Conservation (phyloP, 78 protist genomes). For the Cavenderia fasciculata region DNA sequence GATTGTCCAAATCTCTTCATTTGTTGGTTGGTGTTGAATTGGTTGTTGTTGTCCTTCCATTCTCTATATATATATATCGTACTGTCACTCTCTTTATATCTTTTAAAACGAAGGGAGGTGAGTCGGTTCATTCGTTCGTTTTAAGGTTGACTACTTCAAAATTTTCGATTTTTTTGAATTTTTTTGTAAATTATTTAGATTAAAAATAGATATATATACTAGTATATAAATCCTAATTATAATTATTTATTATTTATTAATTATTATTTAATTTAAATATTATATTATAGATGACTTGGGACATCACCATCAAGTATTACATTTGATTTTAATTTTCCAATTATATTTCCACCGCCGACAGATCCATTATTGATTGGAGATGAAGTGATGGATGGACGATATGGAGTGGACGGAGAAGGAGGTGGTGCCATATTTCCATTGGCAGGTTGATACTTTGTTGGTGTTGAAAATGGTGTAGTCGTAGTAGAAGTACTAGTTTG, state of each 20-base stretch:
- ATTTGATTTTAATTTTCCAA: conserved; percentile 17
- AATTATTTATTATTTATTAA: not conserved
- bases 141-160: no score
- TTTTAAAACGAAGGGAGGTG: no score
- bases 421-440: conserved; percentile 3
- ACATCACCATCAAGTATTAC: conserved; percentile 70
- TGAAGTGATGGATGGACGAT: not conserved
- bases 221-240: not conserved
- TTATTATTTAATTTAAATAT: no score
- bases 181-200: no score
- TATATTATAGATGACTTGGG: not conserved
- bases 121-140: no score
- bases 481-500: not conserved
- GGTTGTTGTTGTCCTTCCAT: conserved; percentile 7
- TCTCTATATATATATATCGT: no score
- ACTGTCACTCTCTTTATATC: no score
- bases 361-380: conserved; percentile 14
- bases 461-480: conserved; percentile 64
- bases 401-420: conserved; percentile 36
- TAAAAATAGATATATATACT: not conserved
- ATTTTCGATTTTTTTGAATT: no score
- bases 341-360: conserved; percentile 24
- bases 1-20: conserved; percentile 24
- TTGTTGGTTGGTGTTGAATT: not conserved
- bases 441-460: conserved; percentile 6